phyloP scores from a whole-genome alignment of 2,329 filamentous ascomycete genomes.

The Talaromyces verruculosus region DNA sequence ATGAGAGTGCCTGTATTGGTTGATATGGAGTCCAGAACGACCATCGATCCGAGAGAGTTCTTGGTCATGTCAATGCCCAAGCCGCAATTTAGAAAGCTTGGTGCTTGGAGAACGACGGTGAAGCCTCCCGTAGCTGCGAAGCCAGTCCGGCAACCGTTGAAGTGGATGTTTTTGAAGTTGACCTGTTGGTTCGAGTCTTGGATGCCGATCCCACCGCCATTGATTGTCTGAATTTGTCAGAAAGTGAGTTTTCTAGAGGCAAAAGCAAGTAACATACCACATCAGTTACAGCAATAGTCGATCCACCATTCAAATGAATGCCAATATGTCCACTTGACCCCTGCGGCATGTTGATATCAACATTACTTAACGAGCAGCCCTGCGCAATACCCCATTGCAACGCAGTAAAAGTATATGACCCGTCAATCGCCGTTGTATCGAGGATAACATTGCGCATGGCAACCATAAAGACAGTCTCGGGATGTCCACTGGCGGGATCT shows the following conservation, averaged over 20 bases:
- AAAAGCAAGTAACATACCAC: conserved; percentile 33
- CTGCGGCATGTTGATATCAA: conserved; percentile 40
- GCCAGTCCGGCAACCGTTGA: conserved; percentile 59
- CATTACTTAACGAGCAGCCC: conserved; percentile 41
- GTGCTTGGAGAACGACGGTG: conserved; percentile 30
- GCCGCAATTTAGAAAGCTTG: conserved; percentile 25
- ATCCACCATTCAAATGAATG: conserved; percentile 28
- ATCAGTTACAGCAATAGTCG: conserved; percentile 22
- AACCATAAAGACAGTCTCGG: conserved; percentile 39
- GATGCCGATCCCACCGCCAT: conserved; percentile 34
- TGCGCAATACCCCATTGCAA: conserved; percentile 44
- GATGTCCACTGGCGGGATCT: conserved; percentile 31
- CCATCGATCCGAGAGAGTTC: conserved; percentile 23
- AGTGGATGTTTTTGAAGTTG: conserved; percentile 52
- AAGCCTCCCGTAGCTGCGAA: conserved; percentile 47
- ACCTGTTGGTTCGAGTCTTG: conserved; percentile 36
- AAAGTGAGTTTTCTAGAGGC: too few relatives aligned
- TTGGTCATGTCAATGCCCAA: conserved; percentile 21
- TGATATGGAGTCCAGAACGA: conserved; percentile 24
- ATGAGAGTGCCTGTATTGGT: conserved; percentile 23
- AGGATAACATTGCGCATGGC: conserved; percentile 41
- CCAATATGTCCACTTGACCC: conserved; percentile 36
- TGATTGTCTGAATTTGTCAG: conserved; percentile 23
- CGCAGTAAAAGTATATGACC: conserved; percentile 31
- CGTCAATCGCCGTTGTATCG: conserved; percentile 36